These are phyloP conservation scores for Didymella lethalis DNA, from an alignment of 2,329 filamentous ascomycete species.

Conservation along the genomic window DNA sequence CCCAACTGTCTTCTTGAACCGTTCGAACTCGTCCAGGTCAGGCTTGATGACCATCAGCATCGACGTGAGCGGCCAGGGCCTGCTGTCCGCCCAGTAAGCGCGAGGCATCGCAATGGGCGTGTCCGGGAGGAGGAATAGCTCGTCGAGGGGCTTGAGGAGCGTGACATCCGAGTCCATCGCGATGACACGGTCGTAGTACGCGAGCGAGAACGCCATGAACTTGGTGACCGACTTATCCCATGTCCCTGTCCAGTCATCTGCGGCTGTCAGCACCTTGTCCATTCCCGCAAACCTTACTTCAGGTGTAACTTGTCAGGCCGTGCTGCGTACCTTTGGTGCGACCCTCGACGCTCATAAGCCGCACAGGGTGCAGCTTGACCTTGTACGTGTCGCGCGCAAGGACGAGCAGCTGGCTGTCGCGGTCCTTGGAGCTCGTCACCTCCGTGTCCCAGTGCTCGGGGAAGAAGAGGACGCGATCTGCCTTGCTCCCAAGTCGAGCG, in stretches of 20 bases:
- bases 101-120: slow-evolving; percentile 71
- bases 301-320: background rate
- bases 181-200: slow-evolving; percentile 66
- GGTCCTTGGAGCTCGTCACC: slow-evolving; percentile 39
- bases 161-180: slow-evolving; percentile 70
- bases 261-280: slow-evolving; percentile 27
- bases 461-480: slow-evolving; percentile 57
- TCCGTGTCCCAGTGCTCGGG: slow-evolving; percentile 51
- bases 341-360: slow-evolving; percentile 50
- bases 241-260: slow-evolving; percentile 52
- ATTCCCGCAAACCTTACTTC: slow-evolving; percentile 12
- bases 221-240: slow-evolving; percentile 74
- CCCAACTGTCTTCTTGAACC: slow-evolving; percentile 43
- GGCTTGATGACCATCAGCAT: slow-evolving; percentile 70
- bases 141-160: slow-evolving; percentile 70
- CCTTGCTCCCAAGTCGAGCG: slow-evolving; percentile 52
- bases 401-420: slow-evolving; percentile 57
- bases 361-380: slow-evolving; percentile 59
- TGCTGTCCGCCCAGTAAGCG: slow-evolving; percentile 72
- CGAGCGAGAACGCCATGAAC: slow-evolving; percentile 72
- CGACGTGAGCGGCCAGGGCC: slow-evolving; percentile 64
- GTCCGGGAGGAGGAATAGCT: slow-evolving; percentile 72
- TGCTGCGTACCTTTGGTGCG: slow-evolving; percentile 40
- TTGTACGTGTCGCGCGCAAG: slow-evolving; percentile 60
- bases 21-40: slow-evolving; percentile 59